Base-by-base conservation (phyloP, 2,329 filamentous ascomycete genomes). In the Trichophyton verrucosum region DNA sequence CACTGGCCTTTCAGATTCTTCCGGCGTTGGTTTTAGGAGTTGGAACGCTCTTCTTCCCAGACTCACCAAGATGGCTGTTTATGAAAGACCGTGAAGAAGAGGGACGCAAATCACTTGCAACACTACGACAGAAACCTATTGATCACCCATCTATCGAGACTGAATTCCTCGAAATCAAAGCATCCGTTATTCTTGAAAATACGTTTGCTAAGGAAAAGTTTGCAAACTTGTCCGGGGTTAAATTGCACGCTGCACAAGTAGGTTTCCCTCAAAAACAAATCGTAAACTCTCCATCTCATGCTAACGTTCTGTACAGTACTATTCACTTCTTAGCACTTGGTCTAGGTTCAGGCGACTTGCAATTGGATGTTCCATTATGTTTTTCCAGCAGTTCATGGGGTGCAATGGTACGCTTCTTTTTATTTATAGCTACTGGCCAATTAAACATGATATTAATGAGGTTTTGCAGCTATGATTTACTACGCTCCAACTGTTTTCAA, bases 11-110 rank as follows among this genome's bases (percentile, higher is more conserved):
- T 3, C 79, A 81, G 60, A 74, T 80, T 15, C 61, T 72, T 8
- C 74, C 75, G 0, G 74, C 75, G 1, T 55, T 76, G 0, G 65
- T 72, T 15, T 65, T 77, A 1, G 71, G 74, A 2, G 61, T 72
- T 2, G 74, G 74, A 7, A 75, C 77, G 65, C 33, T 73, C 3
- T 80, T 81, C 68, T 75, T 82, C 62, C 82, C 82, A 0, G 82
- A 79, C 60, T 82, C 81, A 0, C 82, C 82, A 0, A 75, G 82
- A 24, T 84, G 81, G 75, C 73, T 83, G 1, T 72, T 76, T 7
- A 76, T 75, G 65, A 74, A 76, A 58, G 76, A 76, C 40, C 75
- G 77, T 3, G 74, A 82, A 57, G 72, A 78, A 2, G 80, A 82
- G 15, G 76, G 77, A 0, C 69, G 82, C 6, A 62, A 68, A 9